These are phyloP conservation scores for Nitzschia sp. DNA, from an alignment of 108 stramenopile species.

Conservation along the genomic window DNA sequence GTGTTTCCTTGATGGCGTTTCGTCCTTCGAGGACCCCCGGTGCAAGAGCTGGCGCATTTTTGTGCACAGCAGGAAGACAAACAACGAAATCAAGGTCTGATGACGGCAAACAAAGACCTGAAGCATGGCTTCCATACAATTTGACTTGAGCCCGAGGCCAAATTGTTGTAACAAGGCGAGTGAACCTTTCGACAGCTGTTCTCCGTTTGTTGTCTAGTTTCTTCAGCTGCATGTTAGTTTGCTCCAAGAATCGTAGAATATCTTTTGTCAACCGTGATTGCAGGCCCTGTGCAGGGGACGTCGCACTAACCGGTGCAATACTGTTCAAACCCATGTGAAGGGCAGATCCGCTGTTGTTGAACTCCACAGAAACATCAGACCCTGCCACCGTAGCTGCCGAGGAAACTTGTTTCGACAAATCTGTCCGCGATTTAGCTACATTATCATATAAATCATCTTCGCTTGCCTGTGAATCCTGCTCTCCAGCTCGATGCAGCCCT, in stretches of 20 bases:
- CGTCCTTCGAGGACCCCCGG: conserved; percentile 92
- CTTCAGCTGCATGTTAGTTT: conserved; percentile 45
- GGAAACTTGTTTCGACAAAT: conserved; percentile 41
- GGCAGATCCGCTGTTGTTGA: conserved; percentile 31
- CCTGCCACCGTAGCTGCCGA: conserved; percentile 57
- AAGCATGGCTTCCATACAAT: conserved; percentile 86
- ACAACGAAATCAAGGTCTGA: conserved; percentile 93
- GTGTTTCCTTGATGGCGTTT: conserved; percentile 92
- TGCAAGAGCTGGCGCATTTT: conserved; percentile 82
- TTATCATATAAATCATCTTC: conserved; percentile 66
- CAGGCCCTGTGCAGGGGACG: conserved; percentile 44
- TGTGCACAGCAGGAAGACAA: conserved; percentile 90
- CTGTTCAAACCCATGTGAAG: conserved; percentile 10
- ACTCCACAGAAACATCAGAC: conserved; percentile 70
- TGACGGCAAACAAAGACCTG: conserved; percentile 81
- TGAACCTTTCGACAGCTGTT: conserved; percentile 59
- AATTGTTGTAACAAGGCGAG: conserved; percentile 61
- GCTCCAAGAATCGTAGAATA: conserved; percentile 50
- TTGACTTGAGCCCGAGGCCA: conserved; percentile 86
- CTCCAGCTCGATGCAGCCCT: conserved; percentile 62
- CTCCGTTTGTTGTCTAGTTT: conserved; percentile 54
- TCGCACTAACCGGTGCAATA: conserved; percentile 24
- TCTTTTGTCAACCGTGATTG: conserved; percentile 71
- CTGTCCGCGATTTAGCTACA: conserved; percentile 27
- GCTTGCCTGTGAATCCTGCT: conserved; percentile 60